Conservation (phyloP, 176 grass and related monocot genomes). For the Aechmea fasciata region DNA sequence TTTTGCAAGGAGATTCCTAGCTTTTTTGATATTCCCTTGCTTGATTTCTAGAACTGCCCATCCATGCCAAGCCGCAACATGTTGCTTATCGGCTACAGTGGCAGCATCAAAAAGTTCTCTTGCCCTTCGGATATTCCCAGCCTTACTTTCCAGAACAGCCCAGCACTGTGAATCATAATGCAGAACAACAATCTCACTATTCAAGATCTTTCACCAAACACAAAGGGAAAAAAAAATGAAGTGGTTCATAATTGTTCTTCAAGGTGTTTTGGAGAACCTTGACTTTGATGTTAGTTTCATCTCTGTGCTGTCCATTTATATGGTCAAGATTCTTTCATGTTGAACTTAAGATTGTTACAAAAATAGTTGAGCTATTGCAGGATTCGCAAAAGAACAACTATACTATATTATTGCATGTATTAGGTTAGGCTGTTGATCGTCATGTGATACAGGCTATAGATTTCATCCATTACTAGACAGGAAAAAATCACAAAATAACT, state of each 20-base stretch:
- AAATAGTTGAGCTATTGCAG: no score
- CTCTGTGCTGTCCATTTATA: background rate
- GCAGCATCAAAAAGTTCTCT: slow-evolving; percentile 95
- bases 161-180: slow-evolving; percentile 62
- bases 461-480: no score
- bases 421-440: no score
- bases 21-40: slow-evolving; percentile 87
- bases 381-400: no score
- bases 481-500: no score
- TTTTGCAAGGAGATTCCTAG: slow-evolving; percentile 87
- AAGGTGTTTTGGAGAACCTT: background rate
- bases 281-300: no score
- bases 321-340: no score
- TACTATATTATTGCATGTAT: no score
- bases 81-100: slow-evolving; percentile 81
- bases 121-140: slow-evolving; percentile 69
- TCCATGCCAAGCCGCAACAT: slow-evolving; percentile 87
- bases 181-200: slow-evolving; percentile 1
- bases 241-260: background rate
- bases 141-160: slow-evolving; percentile 90
- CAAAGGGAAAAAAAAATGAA: background rate
- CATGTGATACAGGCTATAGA: no score
- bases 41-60: slow-evolving; percentile 97
- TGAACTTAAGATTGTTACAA: no score
- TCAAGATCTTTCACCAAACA: background rate